Conservation (phyloP, 129 eudicot genomes). For the Flaveria bidentis region DNA sequence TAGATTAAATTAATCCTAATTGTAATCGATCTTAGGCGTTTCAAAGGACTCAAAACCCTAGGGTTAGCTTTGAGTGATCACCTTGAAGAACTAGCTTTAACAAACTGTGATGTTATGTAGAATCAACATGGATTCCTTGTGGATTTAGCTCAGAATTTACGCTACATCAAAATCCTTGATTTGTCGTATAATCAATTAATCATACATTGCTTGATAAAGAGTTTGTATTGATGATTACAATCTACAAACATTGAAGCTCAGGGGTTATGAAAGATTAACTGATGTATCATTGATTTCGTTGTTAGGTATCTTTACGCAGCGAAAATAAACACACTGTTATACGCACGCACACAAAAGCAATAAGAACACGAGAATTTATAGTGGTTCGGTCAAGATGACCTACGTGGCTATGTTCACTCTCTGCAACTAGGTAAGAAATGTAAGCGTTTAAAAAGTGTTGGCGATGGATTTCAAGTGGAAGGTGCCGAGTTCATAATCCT, state of each 20-base stretch:
- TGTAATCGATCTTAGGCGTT: too few species aligned
- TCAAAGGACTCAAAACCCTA: not conserved
- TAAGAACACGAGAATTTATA: too few species aligned
- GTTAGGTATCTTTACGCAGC: not conserved
- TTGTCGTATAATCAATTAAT: slow-evolving; percentile 57
- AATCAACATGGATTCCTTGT: slow-evolving; percentile 55
- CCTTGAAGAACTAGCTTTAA: slow-evolving; percentile 60
- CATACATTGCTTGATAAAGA: slow-evolving; percentile 50
- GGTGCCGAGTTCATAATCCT: slow-evolving; percentile 53
- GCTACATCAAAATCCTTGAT: slow-evolving; percentile 46
- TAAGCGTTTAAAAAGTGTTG: slow-evolving; percentile 57
- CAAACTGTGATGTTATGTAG: slow-evolving; percentile 62
- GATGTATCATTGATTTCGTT: slow-evolving; percentile 38
- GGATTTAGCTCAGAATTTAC: slow-evolving; percentile 59
- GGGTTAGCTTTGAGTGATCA: slow-evolving; percentile 43
- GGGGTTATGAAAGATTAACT: slow-evolving; percentile 54
- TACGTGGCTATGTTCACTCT: too few species aligned
- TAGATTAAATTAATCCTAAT: too few species aligned
- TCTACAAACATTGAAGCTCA: slow-evolving; percentile 48
- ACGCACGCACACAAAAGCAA: too few species aligned
- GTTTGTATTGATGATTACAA: slow-evolving; percentile 50
- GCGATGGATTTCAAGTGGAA: slow-evolving; percentile 47
- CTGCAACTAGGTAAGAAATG: slow-evolving; percentile 29
- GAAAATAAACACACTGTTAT: too few species aligned
- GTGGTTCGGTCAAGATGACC: too few species aligned